A percentile compares a stretch with the other conserved stretches of the same genome.
These are phyloP conservation scores for Choiromyces venosus DNA, from an alignment of 495 filamentous ascomycete species.

Conservation along the genomic window DNA sequence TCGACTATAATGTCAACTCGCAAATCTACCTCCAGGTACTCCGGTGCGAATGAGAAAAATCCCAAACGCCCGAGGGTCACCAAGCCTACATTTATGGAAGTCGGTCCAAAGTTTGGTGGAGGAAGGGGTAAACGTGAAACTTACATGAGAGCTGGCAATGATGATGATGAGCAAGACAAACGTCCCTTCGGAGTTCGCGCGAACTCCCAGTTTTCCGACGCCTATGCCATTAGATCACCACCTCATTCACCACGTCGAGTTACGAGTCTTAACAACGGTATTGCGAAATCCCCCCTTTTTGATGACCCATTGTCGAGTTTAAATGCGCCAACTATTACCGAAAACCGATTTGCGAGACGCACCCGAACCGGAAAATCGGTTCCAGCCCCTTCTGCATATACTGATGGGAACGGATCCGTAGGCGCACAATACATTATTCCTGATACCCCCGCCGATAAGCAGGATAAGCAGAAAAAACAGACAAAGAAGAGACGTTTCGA, in stretches of 20 bases:
- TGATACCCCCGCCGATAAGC: background rate
- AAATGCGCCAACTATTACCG: background rate
- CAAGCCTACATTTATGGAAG: background rate
- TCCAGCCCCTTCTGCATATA: background rate
- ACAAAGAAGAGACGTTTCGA: background rate
- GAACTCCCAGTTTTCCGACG: background rate
- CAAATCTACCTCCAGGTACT: background rate
- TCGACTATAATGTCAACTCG: background rate
- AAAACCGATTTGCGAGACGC: background rate
- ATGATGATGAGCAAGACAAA: background rate
- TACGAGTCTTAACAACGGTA: background rate
- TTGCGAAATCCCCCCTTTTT: background rate
- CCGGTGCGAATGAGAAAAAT: background rate
- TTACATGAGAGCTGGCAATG: background rate
- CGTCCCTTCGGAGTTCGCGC: background rate
- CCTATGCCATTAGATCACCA: background rate
- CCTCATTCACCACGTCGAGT: background rate
- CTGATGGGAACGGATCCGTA: background rate
- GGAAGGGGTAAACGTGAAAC: constrained; percentile 1
- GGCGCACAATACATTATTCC: background rate
- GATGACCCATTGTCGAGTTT: constrained; percentile 2
- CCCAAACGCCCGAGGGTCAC: background rate
- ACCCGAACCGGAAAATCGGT: background rate
- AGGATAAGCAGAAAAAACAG: no score
- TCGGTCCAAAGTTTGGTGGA: background rate